A percentile compares a stretch with the other conserved stretches of the same genome.
These are phyloP conservation scores for Aspergillus tamarii DNA, from an alignment of 2,329 filamentous ascomycete species.

Conservation along the genomic window DNA sequence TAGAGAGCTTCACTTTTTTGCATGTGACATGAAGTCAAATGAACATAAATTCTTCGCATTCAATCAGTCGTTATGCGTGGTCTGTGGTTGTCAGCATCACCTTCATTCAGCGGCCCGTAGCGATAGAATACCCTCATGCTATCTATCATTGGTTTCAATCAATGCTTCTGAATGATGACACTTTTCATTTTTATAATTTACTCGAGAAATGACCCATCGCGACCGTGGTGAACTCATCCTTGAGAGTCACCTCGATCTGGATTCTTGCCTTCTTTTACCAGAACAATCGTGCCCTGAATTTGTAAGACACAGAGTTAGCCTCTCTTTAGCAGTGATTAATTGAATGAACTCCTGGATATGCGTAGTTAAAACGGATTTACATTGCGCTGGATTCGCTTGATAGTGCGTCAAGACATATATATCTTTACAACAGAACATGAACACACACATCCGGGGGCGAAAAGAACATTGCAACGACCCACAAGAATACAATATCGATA, in stretches of 20 bases:
- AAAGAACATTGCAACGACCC: too few relatives aligned
- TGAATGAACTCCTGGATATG: too few relatives aligned
- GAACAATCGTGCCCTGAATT: neutral
- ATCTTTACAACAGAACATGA: too few relatives aligned
- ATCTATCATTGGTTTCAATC: neutral
- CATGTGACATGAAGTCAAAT: constrained; percentile 2
- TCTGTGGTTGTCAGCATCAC: neutral
- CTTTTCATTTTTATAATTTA: neutral
- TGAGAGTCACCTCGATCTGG: too few relatives aligned
- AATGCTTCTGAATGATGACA: neutral
- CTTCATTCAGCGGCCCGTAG: neutral
- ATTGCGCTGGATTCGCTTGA: too few relatives aligned
- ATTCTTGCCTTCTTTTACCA: neutral
- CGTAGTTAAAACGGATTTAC: too few relatives aligned
- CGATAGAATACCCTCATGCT: neutral
- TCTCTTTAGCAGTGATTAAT: neutral
- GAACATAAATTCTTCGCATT: neutral
- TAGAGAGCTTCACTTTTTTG: constrained; percentile 5
- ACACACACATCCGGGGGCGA: too few relatives aligned
- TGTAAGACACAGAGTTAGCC: neutral
- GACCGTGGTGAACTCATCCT: too few relatives aligned
- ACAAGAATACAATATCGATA: too few relatives aligned
- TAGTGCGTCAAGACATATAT: too few relatives aligned
- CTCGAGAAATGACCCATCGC: neutral
- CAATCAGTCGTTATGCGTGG: neutral